Conservation (phyloP, 2,329 filamentous ascomycete genomes). For the Ilyonectria destructans region DNA sequence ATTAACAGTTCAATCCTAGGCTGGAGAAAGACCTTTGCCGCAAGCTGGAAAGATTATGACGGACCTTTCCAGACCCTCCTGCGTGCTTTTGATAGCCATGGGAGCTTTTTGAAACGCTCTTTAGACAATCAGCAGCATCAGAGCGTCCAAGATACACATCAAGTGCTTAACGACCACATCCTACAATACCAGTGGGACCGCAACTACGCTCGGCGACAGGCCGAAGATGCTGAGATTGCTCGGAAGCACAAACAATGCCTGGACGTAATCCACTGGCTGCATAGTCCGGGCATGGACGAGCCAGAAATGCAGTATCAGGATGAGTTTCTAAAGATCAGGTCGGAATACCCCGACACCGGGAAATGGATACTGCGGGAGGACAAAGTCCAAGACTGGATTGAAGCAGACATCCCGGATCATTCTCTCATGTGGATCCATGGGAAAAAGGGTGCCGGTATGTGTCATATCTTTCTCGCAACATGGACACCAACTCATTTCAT, state of each 20-base stretch:
- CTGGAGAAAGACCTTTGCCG: slow-evolving; percentile 20
- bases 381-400: slow-evolving; percentile 19
- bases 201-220: neutral
- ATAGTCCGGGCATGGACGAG: slow-evolving; percentile 8
- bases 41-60: slow-evolving; percentile 18
- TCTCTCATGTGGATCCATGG: slow-evolving; percentile 30
- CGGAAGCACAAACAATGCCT: slow-evolving; percentile 19
- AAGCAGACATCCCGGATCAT: slow-evolving; percentile 11
- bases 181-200: slow-evolving; percentile 2
- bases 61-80: slow-evolving; percentile 8
- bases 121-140: slow-evolving; percentile 4
- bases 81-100: slow-evolving; percentile 4
- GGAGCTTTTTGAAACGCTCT: neutral
- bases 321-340: neutral
- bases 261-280: slow-evolving; percentile 14
- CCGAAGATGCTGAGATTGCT: neutral
- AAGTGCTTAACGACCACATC: slow-evolving; percentile 1
- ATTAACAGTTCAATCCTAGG: neutral
- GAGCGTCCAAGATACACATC: neutral
- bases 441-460: slow-evolving; percentile 32
- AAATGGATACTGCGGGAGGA: slow-evolving; percentile 21
- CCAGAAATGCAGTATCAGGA: slow-evolving; percentile 10
- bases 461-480: neutral
- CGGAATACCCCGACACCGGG: slow-evolving; percentile 12
- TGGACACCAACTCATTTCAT: slow-evolving; percentile 26